Conservation (phyloP, 2,329 filamentous ascomycete species). For the Elsinoe ampelina region DNA sequence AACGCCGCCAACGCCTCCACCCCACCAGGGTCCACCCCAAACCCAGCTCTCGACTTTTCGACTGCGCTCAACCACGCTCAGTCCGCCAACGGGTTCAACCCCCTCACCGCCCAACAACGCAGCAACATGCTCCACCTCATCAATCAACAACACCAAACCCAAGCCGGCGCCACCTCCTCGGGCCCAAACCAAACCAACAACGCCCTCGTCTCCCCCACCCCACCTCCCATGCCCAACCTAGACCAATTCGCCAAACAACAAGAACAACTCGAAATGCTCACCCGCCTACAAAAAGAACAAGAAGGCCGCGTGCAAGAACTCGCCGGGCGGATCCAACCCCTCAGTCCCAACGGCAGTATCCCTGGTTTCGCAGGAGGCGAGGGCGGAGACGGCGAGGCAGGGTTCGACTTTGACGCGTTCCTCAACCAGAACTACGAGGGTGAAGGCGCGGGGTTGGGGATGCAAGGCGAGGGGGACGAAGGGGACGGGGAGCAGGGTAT, state of each 20-base stretch:
- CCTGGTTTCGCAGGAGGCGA: constrained; percentile 50
- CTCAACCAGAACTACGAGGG: constrained; percentile 37
- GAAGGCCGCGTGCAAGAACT: constrained; percentile 67
- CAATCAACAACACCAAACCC: constrained; percentile 31
- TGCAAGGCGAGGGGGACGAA: not conserved
- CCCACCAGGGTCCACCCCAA: constrained; percentile 25
- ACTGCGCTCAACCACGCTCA: constrained; percentile 40
- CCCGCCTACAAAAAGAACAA: constrained; percentile 71
- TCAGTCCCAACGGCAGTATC: constrained; percentile 71
- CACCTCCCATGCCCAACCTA: constrained; percentile 48
- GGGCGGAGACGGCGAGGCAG: constrained; percentile 28
- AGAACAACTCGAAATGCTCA: constrained; percentile 67
- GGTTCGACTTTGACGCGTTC: constrained; percentile 49
- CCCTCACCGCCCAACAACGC: constrained; percentile 40
- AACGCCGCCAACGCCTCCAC: constrained; percentile 34
- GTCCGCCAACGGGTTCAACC: constrained; percentile 36
- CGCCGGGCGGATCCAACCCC: constrained; percentile 62
- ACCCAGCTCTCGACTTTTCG: constrained; percentile 36
- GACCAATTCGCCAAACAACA: constrained; percentile 59
- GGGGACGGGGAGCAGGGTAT: constrained; percentile 13
- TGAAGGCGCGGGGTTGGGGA: not conserved
- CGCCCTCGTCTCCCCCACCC: constrained; percentile 46
- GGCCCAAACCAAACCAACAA: constrained; percentile 38
- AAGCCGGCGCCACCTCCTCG: constrained; percentile 23
- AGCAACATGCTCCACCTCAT: constrained; percentile 41